Evolutionary conservation across 352 stramenopile species (phyloP).

Genomic region (Globisporangium yorkense): DNA sequence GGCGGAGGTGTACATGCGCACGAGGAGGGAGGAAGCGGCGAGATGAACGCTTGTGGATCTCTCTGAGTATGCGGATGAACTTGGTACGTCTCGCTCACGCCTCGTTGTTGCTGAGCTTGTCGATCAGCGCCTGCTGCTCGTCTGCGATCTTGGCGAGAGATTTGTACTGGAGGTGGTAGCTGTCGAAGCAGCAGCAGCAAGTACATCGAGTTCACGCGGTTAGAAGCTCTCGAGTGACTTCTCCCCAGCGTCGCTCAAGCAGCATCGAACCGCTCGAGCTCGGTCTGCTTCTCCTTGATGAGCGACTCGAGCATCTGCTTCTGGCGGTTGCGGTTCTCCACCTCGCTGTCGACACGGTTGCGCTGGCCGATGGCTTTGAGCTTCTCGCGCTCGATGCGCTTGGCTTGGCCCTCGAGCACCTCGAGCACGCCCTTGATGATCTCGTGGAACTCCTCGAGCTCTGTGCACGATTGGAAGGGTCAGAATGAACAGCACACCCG

Average conservation of each 20-base stretch:
- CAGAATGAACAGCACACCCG: background rate
- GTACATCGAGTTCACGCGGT: background rate
- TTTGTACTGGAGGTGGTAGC: slow-evolving; percentile 74
- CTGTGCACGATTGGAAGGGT: slow-evolving; percentile 14
- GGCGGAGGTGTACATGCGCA: no score
- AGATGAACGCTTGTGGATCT: background rate
- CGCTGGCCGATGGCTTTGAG: slow-evolving; percentile 81
- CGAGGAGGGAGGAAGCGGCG: background rate
- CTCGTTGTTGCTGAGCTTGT: slow-evolving; percentile 88
- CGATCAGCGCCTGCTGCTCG: slow-evolving; percentile 75
- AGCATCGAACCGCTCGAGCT: slow-evolving; percentile 56
- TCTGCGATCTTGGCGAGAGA: slow-evolving; percentile 75
- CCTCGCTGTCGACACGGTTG: slow-evolving; percentile 72
- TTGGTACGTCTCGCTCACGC: slow-evolving; percentile 21
- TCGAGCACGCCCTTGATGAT: slow-evolving; percentile 77
- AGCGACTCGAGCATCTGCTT: slow-evolving; percentile 74
- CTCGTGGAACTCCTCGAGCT: slow-evolving; percentile 79
- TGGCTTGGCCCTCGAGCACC: slow-evolving; percentile 71
- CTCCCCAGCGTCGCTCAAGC: background rate
- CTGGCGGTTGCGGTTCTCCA: slow-evolving; percentile 79
- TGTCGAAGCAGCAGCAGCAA: slow-evolving; percentile 12
- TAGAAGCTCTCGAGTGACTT: background rate
- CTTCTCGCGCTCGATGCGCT: slow-evolving; percentile 78
- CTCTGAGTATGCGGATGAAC: background rate
- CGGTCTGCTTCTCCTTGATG: slow-evolving; percentile 81